These are phyloP conservation scores for Verticillium nubilum DNA, from an alignment of 2,329 filamentous ascomycete species.

Conservation along the genomic window DNA sequence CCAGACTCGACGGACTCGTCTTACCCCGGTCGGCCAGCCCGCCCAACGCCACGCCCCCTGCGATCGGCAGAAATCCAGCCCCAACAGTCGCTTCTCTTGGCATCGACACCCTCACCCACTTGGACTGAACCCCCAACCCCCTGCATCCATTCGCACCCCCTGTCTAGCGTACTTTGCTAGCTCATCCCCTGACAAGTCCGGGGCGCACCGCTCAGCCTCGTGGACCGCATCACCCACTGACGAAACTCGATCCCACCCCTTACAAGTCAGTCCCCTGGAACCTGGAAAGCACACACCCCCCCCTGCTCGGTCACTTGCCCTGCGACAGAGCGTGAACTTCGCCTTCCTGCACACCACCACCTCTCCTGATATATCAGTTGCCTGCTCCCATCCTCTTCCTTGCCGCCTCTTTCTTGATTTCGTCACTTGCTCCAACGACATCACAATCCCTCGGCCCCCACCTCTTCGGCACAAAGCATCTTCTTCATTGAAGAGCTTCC, in stretches of 20 bases:
- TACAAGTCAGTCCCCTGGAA: not conserved
- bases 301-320: conserved; percentile 8
- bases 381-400: conserved; percentile 5
- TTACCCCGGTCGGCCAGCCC: not conserved
- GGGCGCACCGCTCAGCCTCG: conserved; percentile 31
- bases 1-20: not conserved
- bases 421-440: conserved; percentile 7
- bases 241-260: conserved; percentile 17
- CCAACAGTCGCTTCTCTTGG: conserved; percentile 1
- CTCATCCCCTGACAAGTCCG: conserved; percentile 5
- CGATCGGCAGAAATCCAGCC: not conserved
- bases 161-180: conserved; percentile 3
- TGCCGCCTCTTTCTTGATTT: not conserved
- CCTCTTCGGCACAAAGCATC: conserved; percentile 9
- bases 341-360: conserved; percentile 19
- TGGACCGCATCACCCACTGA: conserved; percentile 35
- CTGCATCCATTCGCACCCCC: conserved; percentile 10
- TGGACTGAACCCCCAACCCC: conserved; percentile 9
- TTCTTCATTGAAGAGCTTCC: conserved; percentile 21
- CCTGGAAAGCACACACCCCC: conserved; percentile 7
- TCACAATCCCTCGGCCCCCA: conserved; percentile 5
- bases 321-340: conserved; percentile 17
- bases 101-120: conserved; percentile 4
- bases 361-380: conserved; percentile 13
- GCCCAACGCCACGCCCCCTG: not conserved